Evolutionary conservation across 1,284 basidiomycete species (phyloP).

Genomic region (Sphaerobolus stellatus): DNA sequence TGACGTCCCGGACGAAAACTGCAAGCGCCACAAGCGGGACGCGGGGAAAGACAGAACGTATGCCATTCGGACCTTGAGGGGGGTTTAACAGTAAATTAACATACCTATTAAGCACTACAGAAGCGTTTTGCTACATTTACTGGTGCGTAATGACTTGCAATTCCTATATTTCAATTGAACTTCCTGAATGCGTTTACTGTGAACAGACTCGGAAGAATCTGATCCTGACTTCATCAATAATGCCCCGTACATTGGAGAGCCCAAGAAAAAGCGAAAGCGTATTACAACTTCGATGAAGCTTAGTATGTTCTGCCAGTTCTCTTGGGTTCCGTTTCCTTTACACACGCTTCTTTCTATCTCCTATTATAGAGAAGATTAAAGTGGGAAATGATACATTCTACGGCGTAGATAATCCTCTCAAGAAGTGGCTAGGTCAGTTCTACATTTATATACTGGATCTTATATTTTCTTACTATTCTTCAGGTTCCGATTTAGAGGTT

Average conservation of each 20-base stretch:
- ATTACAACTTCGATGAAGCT: constrained; percentile 7
- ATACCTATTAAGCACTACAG: too few species aligned
- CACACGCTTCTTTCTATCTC: background rate
- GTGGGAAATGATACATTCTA: background rate
- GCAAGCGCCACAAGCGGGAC: too few species aligned
- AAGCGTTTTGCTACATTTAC: background rate
- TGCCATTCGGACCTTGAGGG: too few species aligned
- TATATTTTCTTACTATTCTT: constrained; percentile 2
- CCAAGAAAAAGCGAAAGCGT: constrained; percentile 8
- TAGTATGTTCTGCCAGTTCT: background rate
- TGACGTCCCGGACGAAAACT: too few species aligned
- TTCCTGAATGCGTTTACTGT: background rate
- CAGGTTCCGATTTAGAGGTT: constrained; percentile 14
- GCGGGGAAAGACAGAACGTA: too few species aligned
- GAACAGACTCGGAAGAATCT: constrained; percentile 18
- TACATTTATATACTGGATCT: constrained; percentile 1
- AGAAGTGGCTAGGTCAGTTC: constrained; percentile 21
- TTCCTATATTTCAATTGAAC: background rate
- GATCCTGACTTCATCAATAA: constrained; percentile 22
- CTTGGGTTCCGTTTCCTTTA: background rate
- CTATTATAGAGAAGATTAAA: constrained; percentile 4
- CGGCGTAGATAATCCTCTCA: constrained; percentile 20
- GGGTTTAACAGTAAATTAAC: too few species aligned
- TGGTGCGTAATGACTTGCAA: background rate
- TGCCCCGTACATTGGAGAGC: constrained; percentile 16